Conservation (phyloP, 2,329 filamentous ascomycete species). For the Claviceps sp. region DNA sequence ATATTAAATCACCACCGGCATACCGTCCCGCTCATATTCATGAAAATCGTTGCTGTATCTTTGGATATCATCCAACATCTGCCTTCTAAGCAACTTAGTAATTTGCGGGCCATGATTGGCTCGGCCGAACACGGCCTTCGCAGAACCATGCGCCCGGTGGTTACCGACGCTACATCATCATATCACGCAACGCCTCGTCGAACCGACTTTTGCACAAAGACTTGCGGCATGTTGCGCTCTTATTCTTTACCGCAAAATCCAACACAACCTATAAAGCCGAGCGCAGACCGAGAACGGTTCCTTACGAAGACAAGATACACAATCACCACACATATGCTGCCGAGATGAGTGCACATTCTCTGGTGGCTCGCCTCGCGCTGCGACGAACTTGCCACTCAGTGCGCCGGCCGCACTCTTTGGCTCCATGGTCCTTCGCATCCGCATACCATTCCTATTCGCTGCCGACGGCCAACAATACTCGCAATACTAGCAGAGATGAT, state of each 20-base stretch:
- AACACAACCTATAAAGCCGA: too few species aligned
- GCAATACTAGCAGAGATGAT: constrained; percentile 27
- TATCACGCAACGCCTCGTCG: neutral
- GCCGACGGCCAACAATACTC: constrained; percentile 26
- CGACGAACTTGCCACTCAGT: constrained; percentile 25
- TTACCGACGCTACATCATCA: neutral
- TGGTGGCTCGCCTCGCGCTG: constrained; percentile 26
- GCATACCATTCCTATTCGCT: constrained; percentile 41
- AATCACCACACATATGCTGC: constrained; percentile 11
- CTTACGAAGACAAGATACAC: neutral
- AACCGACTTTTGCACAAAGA: neutral
- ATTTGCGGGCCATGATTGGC: constrained; percentile 9
- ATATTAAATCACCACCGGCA: too few species aligned
- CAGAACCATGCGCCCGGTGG: constrained; percentile 6
- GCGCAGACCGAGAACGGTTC: too few species aligned
- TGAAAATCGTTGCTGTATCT: neutral
- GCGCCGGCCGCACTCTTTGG: constrained; percentile 26
- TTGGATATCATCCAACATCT: neutral
- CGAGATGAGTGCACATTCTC: constrained; percentile 30
- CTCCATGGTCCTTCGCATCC: constrained; percentile 16
- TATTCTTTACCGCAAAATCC: too few species aligned
- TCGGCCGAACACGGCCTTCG: constrained; percentile 9
- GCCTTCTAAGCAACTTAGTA: constrained; percentile 1
- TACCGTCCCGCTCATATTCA: too few species aligned
- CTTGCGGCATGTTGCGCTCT: too few species aligned